Evolutionary conservation across 2,329 filamentous ascomycete species (phyloP).

Genomic region (Aspergillus fumigatus): DNA sequence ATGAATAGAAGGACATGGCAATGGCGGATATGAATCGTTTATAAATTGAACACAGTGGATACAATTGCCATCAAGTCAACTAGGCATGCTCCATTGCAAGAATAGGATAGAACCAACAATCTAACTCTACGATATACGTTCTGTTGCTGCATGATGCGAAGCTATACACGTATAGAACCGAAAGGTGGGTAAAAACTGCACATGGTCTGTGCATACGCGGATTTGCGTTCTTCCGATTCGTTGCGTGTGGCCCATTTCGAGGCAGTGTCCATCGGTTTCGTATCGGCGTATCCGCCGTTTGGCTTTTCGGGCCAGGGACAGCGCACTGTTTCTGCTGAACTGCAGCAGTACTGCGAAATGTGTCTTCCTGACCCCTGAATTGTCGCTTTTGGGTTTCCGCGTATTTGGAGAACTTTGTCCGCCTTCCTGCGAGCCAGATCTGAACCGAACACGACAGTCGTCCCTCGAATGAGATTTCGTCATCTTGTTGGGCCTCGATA

Average conservation of each 20-base stretch:
- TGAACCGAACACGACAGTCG: neutral
- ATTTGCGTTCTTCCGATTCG: neutral
- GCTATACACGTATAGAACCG: constrained; percentile 10
- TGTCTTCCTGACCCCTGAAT: neutral
- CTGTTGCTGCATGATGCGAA: neutral
- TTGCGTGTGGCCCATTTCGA: neutral
- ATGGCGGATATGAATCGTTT: neutral
- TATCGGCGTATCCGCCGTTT: neutral
- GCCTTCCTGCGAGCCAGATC: neutral
- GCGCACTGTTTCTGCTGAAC: neutral
- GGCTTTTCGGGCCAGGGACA: neutral
- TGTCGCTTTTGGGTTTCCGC: neutral
- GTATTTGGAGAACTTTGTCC: neutral
- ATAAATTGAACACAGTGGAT: neutral
- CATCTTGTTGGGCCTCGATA: neutral
- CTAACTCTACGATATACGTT: neutral
- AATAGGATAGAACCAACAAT: neutral
- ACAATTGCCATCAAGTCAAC: neutral
- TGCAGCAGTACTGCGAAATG: neutral
- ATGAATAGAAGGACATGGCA: neutral
- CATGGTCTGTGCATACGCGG: constrained; percentile 19
- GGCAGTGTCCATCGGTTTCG: neutral
- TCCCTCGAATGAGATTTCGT: neutral
- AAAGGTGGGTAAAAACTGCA: neutral
- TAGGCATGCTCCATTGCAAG: neutral